Conservation (phyloP, 768 basidiomycete genomes). For the Tulasnella sp. region DNA sequence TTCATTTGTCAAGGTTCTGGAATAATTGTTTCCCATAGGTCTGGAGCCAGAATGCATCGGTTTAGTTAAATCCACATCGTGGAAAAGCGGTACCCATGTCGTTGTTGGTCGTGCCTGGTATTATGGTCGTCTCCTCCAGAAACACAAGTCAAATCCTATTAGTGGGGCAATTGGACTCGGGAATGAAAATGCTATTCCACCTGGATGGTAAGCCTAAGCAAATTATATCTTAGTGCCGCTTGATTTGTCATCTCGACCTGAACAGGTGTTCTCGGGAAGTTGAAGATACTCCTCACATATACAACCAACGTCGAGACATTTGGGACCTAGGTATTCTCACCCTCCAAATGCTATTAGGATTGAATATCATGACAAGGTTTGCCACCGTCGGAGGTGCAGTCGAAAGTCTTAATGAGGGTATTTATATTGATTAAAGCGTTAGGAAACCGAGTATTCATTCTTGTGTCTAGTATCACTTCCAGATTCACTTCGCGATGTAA, state of each 20-base stretch:
- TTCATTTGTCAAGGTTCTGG: background rate
- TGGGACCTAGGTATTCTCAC: conserved; percentile 69
- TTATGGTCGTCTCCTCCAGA: conserved; percentile 56
- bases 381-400: conserved; percentile 23
- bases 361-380: conserved; percentile 42
- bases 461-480: conserved; percentile 19
- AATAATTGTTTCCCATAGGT: conserved; percentile 28
- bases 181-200: conserved; percentile 27
- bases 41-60: conserved; percentile 49
- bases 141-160: conserved; percentile 78
- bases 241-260: too few species aligned
- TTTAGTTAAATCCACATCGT: conserved; percentile 38
- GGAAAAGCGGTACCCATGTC: conserved; percentile 44
- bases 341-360: conserved; percentile 75
- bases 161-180: conserved; percentile 25
- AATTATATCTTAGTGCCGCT: background rate
- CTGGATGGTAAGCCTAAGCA: conserved; percentile 38
- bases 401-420: conserved; percentile 12
- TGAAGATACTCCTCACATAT: conserved; percentile 61
- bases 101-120: conserved; percentile 66
- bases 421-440: background rate
- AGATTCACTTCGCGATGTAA: conserved; percentile 10
- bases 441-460: background rate
- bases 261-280: conserved; percentile 64
- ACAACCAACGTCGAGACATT: conserved; percentile 68